Evolutionary conservation across 2,329 filamentous ascomycete species (phyloP).

Genomic region (Tolypocladium paradoxum): DNA sequence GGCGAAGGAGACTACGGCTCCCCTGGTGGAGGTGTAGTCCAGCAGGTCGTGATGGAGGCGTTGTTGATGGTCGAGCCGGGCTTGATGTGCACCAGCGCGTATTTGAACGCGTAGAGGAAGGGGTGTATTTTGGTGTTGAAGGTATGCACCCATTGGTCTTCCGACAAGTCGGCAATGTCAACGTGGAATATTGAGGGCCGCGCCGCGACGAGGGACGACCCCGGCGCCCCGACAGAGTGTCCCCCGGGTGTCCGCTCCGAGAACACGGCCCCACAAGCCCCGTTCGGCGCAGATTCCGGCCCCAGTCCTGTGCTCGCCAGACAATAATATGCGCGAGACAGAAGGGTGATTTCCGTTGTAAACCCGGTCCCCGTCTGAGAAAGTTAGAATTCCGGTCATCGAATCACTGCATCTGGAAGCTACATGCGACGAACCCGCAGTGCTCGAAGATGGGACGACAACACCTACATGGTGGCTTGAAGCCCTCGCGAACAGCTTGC

Average conservation of each 20-base stretch:
- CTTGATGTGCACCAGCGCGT: conserved; percentile 63
- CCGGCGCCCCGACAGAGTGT: too few relatives aligned
- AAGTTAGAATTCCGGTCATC: too few relatives aligned
- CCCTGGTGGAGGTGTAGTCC: conserved; percentile 73
- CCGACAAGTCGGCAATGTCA: conserved; percentile 57
- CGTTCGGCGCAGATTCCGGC: too few relatives aligned
- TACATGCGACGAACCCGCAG: neutral
- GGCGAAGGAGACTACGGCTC: conserved; percentile 62
- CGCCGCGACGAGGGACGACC: too few relatives aligned
- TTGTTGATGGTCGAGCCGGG: conserved; percentile 71
- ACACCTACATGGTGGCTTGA: neutral
- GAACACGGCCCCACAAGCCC: too few relatives aligned
- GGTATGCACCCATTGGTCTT: conserved; percentile 70
- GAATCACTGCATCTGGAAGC: neutral
- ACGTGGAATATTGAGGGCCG: too few relatives aligned
- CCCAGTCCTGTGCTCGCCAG: too few relatives aligned
- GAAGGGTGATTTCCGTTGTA: too few relatives aligned
- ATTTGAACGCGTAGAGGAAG: conserved; percentile 73
- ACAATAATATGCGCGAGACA: too few relatives aligned
- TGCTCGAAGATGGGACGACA: neutral
- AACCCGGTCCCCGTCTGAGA: too few relatives aligned
- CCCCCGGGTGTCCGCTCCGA: too few relatives aligned
- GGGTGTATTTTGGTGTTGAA: conserved; percentile 79
- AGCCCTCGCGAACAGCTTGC: neutral
- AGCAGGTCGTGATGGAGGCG: conserved; percentile 70